These are phyloP conservation scores for Takakia lepidozioides DNA, from an alignment of 225 moss, liverwort and hornwort genomes.

Conservation along the genomic window DNA sequence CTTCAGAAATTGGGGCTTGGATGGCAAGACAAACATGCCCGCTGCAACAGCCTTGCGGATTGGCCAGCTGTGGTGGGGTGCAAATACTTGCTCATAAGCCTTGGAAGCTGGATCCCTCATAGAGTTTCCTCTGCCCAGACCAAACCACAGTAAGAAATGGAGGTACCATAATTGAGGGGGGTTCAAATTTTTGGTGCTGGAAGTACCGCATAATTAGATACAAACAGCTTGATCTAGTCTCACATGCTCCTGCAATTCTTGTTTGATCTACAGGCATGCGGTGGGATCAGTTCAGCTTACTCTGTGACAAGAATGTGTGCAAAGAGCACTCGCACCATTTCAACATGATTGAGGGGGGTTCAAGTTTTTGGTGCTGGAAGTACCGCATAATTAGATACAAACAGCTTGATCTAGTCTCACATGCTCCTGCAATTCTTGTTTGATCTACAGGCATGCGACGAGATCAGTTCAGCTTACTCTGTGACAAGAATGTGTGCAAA, in stretches of 20 bases:
- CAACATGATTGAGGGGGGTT: constrained; percentile 14
- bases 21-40: constrained; percentile 80
- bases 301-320: constrained; percentile 51
- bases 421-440: neutral
- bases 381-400: neutral
- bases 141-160: neutral
- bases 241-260: neutral
- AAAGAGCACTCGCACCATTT: constrained; percentile 81
- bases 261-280: neutral
- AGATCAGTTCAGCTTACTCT: constrained; percentile 42
- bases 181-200: too few relatives aligned
- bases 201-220: neutral
- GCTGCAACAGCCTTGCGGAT: constrained; percentile 76
- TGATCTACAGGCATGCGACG: neutral
- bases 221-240: neutral
- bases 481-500: constrained; percentile 70
- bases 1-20: constrained; percentile 62
- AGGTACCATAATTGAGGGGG: neutral
- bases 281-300: constrained; percentile 39
- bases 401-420: neutral
- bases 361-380: too few relatives aligned
- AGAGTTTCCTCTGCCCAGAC: constrained; percentile 66
- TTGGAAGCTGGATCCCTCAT: constrained; percentile 65
- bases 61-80: constrained; percentile 71
- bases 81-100: constrained; percentile 79